Conservation (phyloP, 2,329 filamentous ascomycete species). For the Zasmidium cellare region DNA sequence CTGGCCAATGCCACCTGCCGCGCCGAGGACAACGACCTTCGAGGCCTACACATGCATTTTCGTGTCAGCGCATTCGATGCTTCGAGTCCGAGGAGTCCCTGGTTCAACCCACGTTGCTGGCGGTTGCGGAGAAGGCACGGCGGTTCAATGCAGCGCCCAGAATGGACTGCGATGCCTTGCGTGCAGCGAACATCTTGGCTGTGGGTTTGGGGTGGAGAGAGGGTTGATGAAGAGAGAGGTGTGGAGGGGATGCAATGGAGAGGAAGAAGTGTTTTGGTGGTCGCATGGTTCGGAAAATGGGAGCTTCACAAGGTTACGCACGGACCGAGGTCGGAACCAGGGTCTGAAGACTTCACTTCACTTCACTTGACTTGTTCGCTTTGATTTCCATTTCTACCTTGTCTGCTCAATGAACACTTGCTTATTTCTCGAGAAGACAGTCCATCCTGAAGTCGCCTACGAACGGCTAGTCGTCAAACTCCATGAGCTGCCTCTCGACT, state of each 20-base stretch:
- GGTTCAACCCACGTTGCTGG: constrained; percentile 48
- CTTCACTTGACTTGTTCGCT: no score
- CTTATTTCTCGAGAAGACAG: no score
- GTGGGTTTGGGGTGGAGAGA: neutral
- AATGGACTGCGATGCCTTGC: constrained; percentile 42
- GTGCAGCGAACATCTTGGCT: constrained; percentile 69
- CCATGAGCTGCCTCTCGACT: no score
- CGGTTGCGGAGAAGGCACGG: constrained; percentile 54
- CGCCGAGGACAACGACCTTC: constrained; percentile 97
- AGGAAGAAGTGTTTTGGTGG: neutral
- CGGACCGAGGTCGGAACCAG: no score
- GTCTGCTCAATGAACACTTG: no score
- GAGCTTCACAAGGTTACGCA: neutral
- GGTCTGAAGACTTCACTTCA: neutral
- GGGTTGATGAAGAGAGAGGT: neutral
- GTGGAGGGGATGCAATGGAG: neutral
- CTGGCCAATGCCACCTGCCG: constrained; percentile 96
- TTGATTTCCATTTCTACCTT: no score
- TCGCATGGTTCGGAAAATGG: neutral
- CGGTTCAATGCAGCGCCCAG: constrained; percentile 51
- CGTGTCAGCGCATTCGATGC: constrained; percentile 6
- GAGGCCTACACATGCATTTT: constrained; percentile 65
- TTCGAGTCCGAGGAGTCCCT: constrained; percentile 1
- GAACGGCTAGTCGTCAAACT: no score
- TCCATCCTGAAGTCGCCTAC: no score